These are phyloP conservation scores for Leishmania martiniquensis DNA, from an alignment of 208 protist genomes.

Conservation along the genomic window DNA sequence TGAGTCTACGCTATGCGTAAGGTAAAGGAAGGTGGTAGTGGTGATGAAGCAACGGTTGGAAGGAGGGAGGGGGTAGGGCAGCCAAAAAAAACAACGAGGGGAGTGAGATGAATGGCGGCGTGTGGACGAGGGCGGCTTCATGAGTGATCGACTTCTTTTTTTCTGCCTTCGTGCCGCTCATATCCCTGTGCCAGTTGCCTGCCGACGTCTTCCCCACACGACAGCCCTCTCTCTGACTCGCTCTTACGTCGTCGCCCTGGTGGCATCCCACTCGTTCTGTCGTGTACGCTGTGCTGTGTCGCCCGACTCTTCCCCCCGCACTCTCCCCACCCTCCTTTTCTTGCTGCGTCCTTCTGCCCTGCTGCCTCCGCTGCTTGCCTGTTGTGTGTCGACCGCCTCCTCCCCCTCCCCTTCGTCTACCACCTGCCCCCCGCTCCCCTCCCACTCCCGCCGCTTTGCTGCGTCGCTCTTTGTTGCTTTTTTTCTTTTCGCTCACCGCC, in stretches of 20 bases:
- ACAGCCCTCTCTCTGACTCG: not conserved
- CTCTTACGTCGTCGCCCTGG: slow-evolving; percentile 10
- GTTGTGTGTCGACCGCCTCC: too few relatives aligned
- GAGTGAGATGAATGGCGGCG: not conserved
- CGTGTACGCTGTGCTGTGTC: not conserved
- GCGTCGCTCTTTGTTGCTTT: too few relatives aligned
- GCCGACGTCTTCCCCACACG: not conserved
- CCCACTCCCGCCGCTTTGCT: too few relatives aligned
- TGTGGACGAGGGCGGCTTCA: not conserved
- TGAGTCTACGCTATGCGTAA: not conserved
- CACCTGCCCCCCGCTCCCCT: too few relatives aligned
- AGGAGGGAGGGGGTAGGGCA: not conserved
- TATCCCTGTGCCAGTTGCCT: not conserved
- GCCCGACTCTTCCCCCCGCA: not conserved
- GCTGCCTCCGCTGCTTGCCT: too few relatives aligned
- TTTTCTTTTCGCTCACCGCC: too few relatives aligned
- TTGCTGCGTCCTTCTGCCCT: not conserved
- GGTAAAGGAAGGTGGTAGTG: not conserved
- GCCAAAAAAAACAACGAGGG: not conserved
- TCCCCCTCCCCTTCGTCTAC: not conserved
- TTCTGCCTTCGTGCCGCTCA: not conserved
- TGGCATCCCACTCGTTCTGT: not conserved
- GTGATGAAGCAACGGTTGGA: not conserved
- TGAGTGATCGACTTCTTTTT: not conserved
- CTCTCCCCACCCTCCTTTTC: slow-evolving; percentile 4